phyloP scores from a whole-genome alignment of 768 basidiomycete genomes.

The Coprinellus micaceus region DNA sequence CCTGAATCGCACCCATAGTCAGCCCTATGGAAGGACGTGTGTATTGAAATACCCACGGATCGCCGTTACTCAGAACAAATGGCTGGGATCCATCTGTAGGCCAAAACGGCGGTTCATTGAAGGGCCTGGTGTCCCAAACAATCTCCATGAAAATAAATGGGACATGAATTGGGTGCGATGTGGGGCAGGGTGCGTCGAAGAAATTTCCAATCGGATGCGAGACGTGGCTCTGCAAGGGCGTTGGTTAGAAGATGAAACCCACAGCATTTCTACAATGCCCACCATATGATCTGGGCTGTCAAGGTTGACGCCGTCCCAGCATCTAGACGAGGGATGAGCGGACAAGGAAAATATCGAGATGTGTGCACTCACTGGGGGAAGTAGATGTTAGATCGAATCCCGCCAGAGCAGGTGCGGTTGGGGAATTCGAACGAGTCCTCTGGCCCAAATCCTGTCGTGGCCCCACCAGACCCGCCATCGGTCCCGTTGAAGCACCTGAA shows the following conservation, averaged over 20 bases:
- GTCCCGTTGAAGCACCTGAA: constrained; percentile 11
- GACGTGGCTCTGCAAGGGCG: constrained; percentile 8
- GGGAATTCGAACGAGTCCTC: constrained; percentile 1
- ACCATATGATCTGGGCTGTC: constrained; percentile 9
- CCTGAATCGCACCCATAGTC: background rate
- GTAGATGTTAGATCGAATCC: constrained; percentile 6
- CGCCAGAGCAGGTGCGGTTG: background rate
- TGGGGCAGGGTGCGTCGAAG: constrained; percentile 7
- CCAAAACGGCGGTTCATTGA: constrained; percentile 12
- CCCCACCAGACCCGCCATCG: background rate
- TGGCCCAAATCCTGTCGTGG: background rate
- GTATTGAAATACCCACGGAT: constrained; percentile 9
- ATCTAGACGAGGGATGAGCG: background rate
- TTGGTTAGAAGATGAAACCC: background rate
- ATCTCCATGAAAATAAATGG: constrained; percentile 14
- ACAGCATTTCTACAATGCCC: background rate
- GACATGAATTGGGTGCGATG: constrained; percentile 10
- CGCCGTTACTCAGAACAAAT: constrained; percentile 15
- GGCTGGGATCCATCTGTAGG: constrained; percentile 11
- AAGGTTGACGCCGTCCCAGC: constrained; percentile 10
- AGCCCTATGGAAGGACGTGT: background rate
- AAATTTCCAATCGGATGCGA: constrained; percentile 4
- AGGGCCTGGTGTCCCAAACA: constrained; percentile 14
- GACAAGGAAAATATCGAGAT: background rate
- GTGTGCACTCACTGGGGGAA: constrained; percentile 1